Percentiles rank a stretch among this genome's conserved stretches.
Conservation (phyloP, 208 protist genomes). For the Plasmodiophora brassicae region DNA sequence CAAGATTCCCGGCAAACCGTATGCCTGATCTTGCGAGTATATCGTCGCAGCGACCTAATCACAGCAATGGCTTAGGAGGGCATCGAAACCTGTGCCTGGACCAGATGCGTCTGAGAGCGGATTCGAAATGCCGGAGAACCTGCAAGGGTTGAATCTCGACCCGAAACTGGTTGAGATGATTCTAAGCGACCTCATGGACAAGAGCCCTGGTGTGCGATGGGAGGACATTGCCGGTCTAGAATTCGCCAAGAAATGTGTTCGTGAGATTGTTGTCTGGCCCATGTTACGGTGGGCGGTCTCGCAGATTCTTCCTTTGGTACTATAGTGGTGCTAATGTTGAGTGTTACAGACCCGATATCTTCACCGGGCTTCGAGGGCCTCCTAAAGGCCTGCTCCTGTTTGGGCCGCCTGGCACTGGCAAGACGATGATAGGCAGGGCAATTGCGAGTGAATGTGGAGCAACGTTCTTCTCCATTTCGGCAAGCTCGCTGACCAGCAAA, state of each 20-base stretch:
- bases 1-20: too few relatives aligned
- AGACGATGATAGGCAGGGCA: conserved; percentile 71
- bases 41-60: too few relatives aligned
- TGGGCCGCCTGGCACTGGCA: conserved; percentile 53
- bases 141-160: conserved; percentile 34
- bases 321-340: conserved; percentile 42
- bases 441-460: conserved; percentile 67
- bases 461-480: conserved; percentile 74
- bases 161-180: conserved; percentile 51
- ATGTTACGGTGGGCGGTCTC: conserved; percentile 42
- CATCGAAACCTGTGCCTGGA: too few relatives aligned
- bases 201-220: conserved; percentile 44
- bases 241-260: conserved; percentile 47
- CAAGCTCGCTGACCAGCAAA: conserved; percentile 74
- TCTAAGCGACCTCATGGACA: conserved; percentile 46
- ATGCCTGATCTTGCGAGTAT: too few relatives aligned
- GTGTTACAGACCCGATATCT: conserved; percentile 59
- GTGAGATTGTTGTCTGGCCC: conserved; percentile 52
- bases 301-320: too few relatives aligned
- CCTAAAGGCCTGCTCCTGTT: conserved; percentile 53
- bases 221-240: conserved; percentile 57
- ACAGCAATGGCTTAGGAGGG: too few relatives aligned
- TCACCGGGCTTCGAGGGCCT: conserved; percentile 52
- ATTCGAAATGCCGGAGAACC: too few relatives aligned
- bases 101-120: too few relatives aligned